Conservation (phyloP, 148 eudicot species). For the Persicaria maculosa region DNA sequence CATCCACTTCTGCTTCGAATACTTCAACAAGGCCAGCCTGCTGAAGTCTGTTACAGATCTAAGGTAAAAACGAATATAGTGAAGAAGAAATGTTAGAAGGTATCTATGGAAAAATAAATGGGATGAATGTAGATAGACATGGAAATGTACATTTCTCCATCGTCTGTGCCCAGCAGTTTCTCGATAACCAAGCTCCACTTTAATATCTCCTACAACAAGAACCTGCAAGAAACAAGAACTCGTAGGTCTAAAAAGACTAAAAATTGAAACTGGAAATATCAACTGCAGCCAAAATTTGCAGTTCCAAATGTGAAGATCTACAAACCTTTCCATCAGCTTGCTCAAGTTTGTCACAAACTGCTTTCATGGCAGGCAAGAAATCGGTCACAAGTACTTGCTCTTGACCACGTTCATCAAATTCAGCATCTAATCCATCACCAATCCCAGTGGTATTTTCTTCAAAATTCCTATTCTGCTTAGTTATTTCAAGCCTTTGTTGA, state of each 20-base stretch:
- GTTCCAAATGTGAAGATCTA: conserved; percentile 2
- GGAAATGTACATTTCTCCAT: conserved; percentile 81
- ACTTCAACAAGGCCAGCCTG: conserved; percentile 70
- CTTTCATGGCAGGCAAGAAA: conserved; percentile 69
- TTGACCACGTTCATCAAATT: conserved; percentile 32
- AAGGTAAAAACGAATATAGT: conserved; percentile 16
- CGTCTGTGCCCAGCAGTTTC: conserved; percentile 58
- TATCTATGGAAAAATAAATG: background rate
- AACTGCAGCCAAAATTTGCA: background rate
- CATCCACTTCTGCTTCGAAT: conserved; percentile 52
- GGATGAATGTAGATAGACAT: background rate
- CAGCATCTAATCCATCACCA: conserved; percentile 29
- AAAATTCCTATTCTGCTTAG: conserved; percentile 38
- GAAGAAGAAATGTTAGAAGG: background rate
- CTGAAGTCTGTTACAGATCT: conserved; percentile 73
- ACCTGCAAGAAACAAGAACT: conserved; percentile 38
- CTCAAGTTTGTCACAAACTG: conserved; percentile 84
- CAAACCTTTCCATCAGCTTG: conserved; percentile 74
- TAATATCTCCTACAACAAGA: conserved; percentile 78
- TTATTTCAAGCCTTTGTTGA: conserved; percentile 88
- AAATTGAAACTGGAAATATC: background rate
- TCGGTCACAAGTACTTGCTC: conserved; percentile 72
- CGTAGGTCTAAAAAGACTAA: background rate
- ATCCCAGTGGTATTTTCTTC: conserved; percentile 33
- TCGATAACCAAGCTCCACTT: conserved; percentile 80